These are phyloP conservation scores for Xylogone sp. DNA, from an alignment of 2,329 filamentous ascomycete genomes.

Conservation along the genomic window DNA sequence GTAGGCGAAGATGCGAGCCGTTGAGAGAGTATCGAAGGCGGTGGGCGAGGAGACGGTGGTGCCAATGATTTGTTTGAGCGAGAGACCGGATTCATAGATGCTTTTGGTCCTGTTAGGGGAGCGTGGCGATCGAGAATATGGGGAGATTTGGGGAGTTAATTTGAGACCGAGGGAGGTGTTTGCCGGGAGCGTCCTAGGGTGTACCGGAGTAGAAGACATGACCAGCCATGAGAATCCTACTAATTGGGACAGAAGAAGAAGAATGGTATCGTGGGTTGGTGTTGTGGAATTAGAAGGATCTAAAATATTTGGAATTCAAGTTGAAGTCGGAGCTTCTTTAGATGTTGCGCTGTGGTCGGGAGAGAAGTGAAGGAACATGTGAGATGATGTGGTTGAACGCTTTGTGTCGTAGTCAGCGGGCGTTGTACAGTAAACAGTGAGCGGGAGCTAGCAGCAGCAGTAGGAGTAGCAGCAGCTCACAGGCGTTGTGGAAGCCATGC, in stretches of 20 bases:
- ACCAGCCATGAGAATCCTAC: slow-evolving; percentile 22
- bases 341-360: background rate
- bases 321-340: background rate
- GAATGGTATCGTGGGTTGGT: background rate
- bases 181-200: slow-evolving; percentile 24
- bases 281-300: background rate
- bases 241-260: background rate
- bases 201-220: slow-evolving; percentile 30
- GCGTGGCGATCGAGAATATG: slow-evolving; percentile 59
- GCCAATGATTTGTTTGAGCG: slow-evolving; percentile 81
- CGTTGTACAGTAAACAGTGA: background rate
- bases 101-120: slow-evolving; percentile 51
- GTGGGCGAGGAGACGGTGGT: slow-evolving; percentile 82
- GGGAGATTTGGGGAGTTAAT: slow-evolving; percentile 74
- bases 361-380: background rate
- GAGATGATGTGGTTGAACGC: background rate
- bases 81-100: slow-evolving; percentile 56
- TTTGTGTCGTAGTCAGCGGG: background rate
- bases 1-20: slow-evolving; percentile 73
- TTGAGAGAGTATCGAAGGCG: slow-evolving; percentile 77
- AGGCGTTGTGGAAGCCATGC: background rate
- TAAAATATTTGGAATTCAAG: background rate
- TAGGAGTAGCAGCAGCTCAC: background rate
- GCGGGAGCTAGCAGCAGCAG: background rate
- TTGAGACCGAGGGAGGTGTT: slow-evolving; percentile 43